Percentiles rank a stretch among this genome's conserved stretches.
phyloP scores from a whole-genome alignment of 805 yeast genomes.

The Candida berthetii region DNA sequence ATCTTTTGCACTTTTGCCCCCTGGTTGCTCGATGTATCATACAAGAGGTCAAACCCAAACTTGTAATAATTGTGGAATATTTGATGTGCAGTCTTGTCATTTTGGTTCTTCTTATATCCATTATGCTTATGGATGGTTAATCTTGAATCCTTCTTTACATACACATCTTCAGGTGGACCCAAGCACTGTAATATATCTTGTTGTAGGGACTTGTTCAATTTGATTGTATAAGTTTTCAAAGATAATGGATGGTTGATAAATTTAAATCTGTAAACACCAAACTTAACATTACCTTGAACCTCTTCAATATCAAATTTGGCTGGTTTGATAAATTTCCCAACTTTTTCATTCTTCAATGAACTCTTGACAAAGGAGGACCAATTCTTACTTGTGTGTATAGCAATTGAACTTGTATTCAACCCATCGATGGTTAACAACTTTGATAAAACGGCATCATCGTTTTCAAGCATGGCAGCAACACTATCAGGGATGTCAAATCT shows the following conservation, averaged over 20 bases:
- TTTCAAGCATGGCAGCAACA: conserved; percentile 9
- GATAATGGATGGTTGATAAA: conserved; percentile 17
- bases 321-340: not conserved
- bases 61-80: conserved; percentile 53
- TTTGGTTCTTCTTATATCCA: conserved; percentile 3
- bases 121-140: conserved; percentile 26
- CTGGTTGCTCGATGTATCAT: conserved; percentile 25
- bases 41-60: conserved; percentile 49
- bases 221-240: conserved; percentile 12
- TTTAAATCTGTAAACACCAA: conserved; percentile 18
- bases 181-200: conserved; percentile 38
- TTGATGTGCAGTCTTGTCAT: conserved; percentile 3
- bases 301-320: conserved; percentile 1
- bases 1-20: conserved; percentile 37
- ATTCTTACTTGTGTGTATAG: conserved; percentile 8
- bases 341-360: not conserved
- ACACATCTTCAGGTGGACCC: conserved; percentile 54
- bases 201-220: conserved; percentile 40
- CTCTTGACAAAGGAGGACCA: conserved; percentile 19
- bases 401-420: conserved; percentile 7
- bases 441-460: conserved; percentile 2
- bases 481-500: conserved; percentile 24
- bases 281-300: conserved; percentile 6
- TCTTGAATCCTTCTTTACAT: conserved; percentile 37
- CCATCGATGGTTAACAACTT: conserved; percentile 5